Evolutionary conservation across 2,329 filamentous ascomycete genomes (phyloP).

Genomic region (Cercospora nicotianae): DNA sequence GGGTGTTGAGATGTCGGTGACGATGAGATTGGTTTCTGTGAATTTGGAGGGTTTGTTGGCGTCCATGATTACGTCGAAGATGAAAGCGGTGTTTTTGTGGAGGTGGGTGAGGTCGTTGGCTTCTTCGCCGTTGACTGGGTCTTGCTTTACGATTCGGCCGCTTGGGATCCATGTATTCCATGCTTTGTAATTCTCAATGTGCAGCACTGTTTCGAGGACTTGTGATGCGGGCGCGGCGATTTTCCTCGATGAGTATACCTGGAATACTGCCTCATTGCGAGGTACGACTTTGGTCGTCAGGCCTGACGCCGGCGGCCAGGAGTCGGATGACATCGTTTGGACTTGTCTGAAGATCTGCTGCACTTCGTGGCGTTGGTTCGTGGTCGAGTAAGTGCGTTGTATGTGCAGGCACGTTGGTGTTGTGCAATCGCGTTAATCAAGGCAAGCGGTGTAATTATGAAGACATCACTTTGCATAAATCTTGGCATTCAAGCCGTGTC

Average conservation of each 20-base stretch:
- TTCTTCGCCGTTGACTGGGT: not conserved
- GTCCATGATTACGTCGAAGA: slow-evolving; percentile 34
- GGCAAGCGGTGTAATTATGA: not conserved
- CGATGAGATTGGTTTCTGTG: slow-evolving; percentile 25
- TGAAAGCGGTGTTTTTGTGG: slow-evolving; percentile 24
- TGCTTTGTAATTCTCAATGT: slow-evolving; percentile 45
- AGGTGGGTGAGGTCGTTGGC: slow-evolving; percentile 19
- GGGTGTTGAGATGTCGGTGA: slow-evolving; percentile 34
- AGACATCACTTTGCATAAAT: not conserved
- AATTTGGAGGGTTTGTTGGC: slow-evolving; percentile 27
- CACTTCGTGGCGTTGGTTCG: not conserved
- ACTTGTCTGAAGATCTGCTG: not conserved
- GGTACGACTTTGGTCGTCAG: slow-evolving; percentile 29
- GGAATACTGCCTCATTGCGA: slow-evolving; percentile 27
- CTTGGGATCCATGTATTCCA: slow-evolving; percentile 49
- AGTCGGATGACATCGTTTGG: slow-evolving; percentile 1
- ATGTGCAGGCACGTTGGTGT: not conserved
- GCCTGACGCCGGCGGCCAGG: slow-evolving; percentile 32
- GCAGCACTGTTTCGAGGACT: slow-evolving; percentile 44
- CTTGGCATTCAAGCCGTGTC: not conserved
- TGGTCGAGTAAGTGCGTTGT: not conserved
- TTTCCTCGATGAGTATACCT: slow-evolving; percentile 28
- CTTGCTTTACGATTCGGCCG: slow-evolving; percentile 39
- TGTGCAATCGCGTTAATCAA: not conserved
- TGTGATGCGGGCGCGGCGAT: slow-evolving; percentile 43